Conservation (phyloP, 1,284 basidiomycete genomes). For the Coriolopsis trogii region DNA sequence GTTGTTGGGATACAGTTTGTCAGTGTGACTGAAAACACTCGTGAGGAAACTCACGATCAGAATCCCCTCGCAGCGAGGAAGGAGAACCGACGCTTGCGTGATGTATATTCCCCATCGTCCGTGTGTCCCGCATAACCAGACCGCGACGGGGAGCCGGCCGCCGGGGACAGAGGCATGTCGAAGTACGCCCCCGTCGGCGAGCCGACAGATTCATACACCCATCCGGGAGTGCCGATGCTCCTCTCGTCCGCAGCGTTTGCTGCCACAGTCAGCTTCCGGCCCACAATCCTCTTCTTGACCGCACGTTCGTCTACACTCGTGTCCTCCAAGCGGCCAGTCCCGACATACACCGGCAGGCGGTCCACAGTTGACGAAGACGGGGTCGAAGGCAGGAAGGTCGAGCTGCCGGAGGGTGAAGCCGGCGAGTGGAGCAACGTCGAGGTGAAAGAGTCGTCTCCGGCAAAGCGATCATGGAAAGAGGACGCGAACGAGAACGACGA, state of each 20-base stretch:
- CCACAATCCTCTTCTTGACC: slow-evolving; percentile 21
- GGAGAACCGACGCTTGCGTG: slow-evolving; percentile 21
- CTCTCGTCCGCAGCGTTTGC: slow-evolving; percentile 1
- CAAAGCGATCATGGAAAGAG: neutral
- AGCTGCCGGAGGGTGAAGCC: slow-evolving; percentile 8
- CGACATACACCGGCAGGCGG: too few species aligned
- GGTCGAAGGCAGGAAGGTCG: slow-evolving; percentile 9
- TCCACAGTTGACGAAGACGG: slow-evolving; percentile 14
- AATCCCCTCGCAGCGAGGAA: slow-evolving; percentile 13
- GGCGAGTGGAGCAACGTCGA: slow-evolving; percentile 4
- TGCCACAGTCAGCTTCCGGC: slow-evolving; percentile 15
- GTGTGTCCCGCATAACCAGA: neutral
- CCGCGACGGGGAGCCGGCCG: neutral
- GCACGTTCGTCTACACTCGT: slow-evolving; percentile 10
- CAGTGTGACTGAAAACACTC: neutral
- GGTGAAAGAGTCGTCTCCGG: slow-evolving; percentile 11
- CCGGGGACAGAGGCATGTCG: neutral
- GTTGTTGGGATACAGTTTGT: neutral
- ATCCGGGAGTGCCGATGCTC: neutral
- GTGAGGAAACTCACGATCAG: slow-evolving; percentile 1
- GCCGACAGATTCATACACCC: slow-evolving; percentile 20
- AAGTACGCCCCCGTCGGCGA: slow-evolving; percentile 1
- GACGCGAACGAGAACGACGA: slow-evolving; percentile 10
- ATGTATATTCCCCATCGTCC: slow-evolving; percentile 5
- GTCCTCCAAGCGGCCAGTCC: neutral